Base-by-base conservation (phyloP, 257 asterid genomes). In the Nicotiana otophora region DNA sequence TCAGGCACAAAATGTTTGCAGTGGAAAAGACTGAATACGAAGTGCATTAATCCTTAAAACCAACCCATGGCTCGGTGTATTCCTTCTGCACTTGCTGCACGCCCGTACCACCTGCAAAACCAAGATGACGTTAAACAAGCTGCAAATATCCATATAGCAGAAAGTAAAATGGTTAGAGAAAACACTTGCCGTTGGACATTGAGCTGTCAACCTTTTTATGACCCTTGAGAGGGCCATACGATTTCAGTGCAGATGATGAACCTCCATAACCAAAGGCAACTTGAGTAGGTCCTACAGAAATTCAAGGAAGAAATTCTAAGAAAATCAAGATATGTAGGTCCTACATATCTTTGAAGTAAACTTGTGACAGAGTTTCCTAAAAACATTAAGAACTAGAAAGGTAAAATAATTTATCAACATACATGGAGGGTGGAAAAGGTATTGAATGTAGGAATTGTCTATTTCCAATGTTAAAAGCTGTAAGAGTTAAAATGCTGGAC, bases 21-120 rank as follows among this genome's bases (percentile, higher is more conserved):
- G 9, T 51, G 23, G 10, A 63, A 5, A 51, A 78, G 53, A 68
- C n/a, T 36, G 46, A 81, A 36, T 8, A 85, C 62, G 53, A 84
- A 23, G 74, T 33, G 48, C 66, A 62, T 23, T 82, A 53, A 46
- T 57, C 17, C 28, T 75, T 75, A 77, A 60, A 31, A 84, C 93
- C 84, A 82, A 93, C 97, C 98, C 98, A 96, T 68, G 99, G 99
- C 84, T 96, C 98, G 70, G 88, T 89, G 87, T 94, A 96, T 66
- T 96, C 97, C 89, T 94, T 92, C 88, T 85, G 88, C 20, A 83
- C 74, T 46, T 6, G 80, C 60, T 74, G 72, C 62, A 14, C 86
- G 58, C 75, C 78, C 17, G 57, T 42, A 74, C 81, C 88, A 81
- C 88, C 99, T 91, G 89, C 86, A 75, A 20, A 85, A 77, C 55